These are phyloP conservation scores for Gossypium davidsonii DNA, from an alignment of 441 rosid species.

Conservation along the genomic window DNA sequence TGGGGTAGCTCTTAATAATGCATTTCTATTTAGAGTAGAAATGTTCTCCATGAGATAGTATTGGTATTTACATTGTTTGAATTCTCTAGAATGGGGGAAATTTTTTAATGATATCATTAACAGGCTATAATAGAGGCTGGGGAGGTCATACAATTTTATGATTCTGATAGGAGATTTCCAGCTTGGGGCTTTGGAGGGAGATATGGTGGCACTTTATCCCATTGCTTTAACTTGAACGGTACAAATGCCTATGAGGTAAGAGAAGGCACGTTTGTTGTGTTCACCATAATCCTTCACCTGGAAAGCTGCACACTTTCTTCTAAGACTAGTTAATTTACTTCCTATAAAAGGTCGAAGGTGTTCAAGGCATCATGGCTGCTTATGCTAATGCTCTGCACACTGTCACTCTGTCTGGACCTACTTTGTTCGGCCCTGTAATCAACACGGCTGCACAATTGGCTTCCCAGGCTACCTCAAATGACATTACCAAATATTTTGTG, in stretches of 20 bases:
- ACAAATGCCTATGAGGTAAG: conserved; percentile 48
- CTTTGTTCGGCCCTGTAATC: conserved; percentile 67
- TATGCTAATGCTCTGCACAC: conserved; percentile 52
- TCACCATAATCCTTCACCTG: conserved; percentile 1
- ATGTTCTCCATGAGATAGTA: not conserved
- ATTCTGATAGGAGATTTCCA: conserved; percentile 65
- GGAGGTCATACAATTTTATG: conserved; percentile 78
- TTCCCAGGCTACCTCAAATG: conserved; percentile 37
- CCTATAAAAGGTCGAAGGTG: conserved; percentile 58
- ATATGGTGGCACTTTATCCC: conserved; percentile 47
- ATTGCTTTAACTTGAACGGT: conserved; percentile 74
- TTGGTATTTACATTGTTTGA: not conserved
- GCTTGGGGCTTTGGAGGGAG: conserved; percentile 92
- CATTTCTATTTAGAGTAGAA: not conserved
- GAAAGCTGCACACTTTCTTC: not conserved
- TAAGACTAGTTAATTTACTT: not conserved
- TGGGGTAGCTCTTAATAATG: not conserved
- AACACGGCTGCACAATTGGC: conserved; percentile 67
- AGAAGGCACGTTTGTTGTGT: not conserved
- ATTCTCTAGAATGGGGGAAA: not conserved
- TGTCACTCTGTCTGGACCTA: conserved; percentile 71
- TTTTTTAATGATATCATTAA: conserved; percentile 3
- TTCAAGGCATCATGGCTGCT: conserved; percentile 77
- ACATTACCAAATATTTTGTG: conserved; percentile 51
- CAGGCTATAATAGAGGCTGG: conserved; percentile 86